These are phyloP conservation scores for Entomortierella chlamydospora DNA, from an alignment of 192 early-diverging fungal species.

Conservation along the genomic window DNA sequence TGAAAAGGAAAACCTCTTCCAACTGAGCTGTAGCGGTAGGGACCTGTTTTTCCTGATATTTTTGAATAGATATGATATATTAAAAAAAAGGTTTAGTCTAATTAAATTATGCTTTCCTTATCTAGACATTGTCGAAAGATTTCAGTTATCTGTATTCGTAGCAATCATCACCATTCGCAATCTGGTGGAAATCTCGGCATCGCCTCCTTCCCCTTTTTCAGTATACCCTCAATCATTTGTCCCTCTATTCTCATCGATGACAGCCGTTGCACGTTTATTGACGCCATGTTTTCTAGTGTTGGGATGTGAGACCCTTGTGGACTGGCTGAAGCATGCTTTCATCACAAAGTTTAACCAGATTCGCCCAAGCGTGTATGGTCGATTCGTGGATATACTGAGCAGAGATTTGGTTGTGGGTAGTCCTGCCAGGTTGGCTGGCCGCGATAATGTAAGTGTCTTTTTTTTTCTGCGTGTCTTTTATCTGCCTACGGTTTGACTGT, in stretches of 20 bases:
- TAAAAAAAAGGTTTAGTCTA: no score
- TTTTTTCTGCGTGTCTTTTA: no score
- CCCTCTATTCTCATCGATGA: conserved; percentile 71
- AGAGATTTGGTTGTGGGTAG: conserved; percentile 81
- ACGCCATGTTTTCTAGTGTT: conserved; percentile 89
- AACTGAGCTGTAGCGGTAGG: conserved; percentile 89
- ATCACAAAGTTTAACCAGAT: conserved; percentile 98
- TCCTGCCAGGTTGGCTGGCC: conserved; percentile 55
- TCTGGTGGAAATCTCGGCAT: conserved; percentile 85
- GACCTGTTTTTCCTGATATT: no score
- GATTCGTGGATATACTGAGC: conserved; percentile 89
- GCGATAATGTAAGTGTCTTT: conserved; percentile 52
- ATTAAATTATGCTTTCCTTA: no score
- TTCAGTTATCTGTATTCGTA: conserved; percentile 90
- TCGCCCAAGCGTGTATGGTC: conserved; percentile 85
- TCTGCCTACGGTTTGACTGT: no score
- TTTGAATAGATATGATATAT: no score
- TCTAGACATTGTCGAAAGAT: conserved; percentile 94
- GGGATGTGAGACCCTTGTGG: conserved; percentile 90
- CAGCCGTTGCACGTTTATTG: conserved; percentile 74
- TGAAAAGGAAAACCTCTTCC: conserved; percentile 97
- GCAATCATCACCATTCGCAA: conserved; percentile 92
- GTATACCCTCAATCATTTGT: conserved; percentile 71
- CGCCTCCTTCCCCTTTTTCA: conserved; percentile 70
- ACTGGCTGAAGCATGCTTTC: conserved; percentile 99